Percentiles rank a stretch among this genome's conserved stretches.
Evolutionary conservation across 176 grass and related monocot genomes (phyloP).

Genomic region (maize (Zea mays)): DNA sequence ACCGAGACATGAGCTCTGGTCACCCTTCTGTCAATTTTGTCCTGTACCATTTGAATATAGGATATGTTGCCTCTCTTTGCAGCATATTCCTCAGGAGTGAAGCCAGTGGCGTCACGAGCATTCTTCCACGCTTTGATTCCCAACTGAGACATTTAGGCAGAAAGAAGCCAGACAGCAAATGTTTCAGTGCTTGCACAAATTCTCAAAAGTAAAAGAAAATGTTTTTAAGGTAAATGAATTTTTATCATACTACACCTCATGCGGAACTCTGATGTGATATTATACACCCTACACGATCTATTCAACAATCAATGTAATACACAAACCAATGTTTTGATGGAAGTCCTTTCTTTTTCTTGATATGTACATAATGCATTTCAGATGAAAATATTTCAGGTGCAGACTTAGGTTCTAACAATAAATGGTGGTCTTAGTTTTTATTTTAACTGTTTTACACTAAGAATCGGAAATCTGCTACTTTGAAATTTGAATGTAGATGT

Average conservation of each 20-base stretch:
- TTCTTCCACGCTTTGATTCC: conserved; percentile 77
- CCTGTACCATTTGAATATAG: conserved; percentile 72
- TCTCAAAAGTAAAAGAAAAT: not conserved
- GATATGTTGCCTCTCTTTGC: conserved; percentile 48
- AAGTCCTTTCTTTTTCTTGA: not conserved
- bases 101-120: conserved; percentile 49
- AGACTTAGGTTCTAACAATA: conserved; percentile 9
- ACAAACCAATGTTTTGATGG: not conserved
- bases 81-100: conserved; percentile 82
- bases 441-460: not conserved
- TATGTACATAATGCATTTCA: not conserved
- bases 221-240: not conserved
- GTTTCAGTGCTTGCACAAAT: conserved; percentile 28
- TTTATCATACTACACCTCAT: not conserved
- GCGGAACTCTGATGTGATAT: conserved; percentile 8
- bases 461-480: not conserved
- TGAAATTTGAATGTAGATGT: not conserved
- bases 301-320: conserved; percentile 1
- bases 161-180: conserved; percentile 1
- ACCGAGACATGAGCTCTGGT: conserved; percentile 42
- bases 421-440: conserved; percentile 4
- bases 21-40: conserved; percentile 59
- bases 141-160: conserved; percentile 41
- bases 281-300: conserved; percentile 16
- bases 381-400: not conserved